Evolutionary conservation across 2,329 filamentous ascomycete genomes (phyloP).

Genomic region (Helminthosporium solani): DNA sequence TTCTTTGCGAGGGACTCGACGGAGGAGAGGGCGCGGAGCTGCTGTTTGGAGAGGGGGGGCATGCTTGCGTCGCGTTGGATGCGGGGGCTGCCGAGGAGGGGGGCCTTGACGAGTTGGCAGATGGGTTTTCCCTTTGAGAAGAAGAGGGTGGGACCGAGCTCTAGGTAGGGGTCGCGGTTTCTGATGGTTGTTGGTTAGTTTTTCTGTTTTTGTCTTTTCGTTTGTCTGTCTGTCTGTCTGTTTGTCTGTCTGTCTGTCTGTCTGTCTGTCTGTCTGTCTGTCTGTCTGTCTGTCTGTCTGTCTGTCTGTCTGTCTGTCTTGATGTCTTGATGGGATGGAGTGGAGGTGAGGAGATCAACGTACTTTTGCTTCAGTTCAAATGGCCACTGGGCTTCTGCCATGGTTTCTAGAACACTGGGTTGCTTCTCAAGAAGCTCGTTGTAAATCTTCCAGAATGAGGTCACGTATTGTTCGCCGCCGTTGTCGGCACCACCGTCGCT

Average conservation of each 20-base stretch:
- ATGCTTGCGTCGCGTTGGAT: slow-evolving; percentile 34
- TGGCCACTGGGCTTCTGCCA: slow-evolving; percentile 38
- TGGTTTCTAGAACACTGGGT: slow-evolving; percentile 37
- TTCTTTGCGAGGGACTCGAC: slow-evolving; percentile 32
- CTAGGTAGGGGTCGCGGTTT: slow-evolving; percentile 31
- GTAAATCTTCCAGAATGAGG: slow-evolving; percentile 39
- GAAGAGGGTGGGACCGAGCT: slow-evolving; percentile 37
- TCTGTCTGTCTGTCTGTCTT: no score
- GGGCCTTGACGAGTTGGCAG: slow-evolving; percentile 41
- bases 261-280: no score
- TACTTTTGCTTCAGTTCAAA: slow-evolving; percentile 43
- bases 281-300: no score
- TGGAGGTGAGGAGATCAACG: slow-evolving; percentile 6
- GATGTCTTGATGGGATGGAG: no score
- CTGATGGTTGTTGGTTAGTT: slow-evolving; percentile 11
- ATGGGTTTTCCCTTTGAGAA: slow-evolving; percentile 40
- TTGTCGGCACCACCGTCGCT: slow-evolving; percentile 32
- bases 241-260: no score
- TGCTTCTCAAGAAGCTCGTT: slow-evolving; percentile 36
- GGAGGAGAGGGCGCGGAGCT: slow-evolving; percentile 30
- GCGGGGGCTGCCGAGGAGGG: slow-evolving; percentile 35
- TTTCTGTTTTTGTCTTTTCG: neutral
- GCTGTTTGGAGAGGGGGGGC: slow-evolving; percentile 30
- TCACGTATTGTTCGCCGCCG: slow-evolving; percentile 37
- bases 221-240: no score